Base-by-base conservation (phyloP, 768 basidiomycete species). In the Xerocomellus chrysenteron region DNA sequence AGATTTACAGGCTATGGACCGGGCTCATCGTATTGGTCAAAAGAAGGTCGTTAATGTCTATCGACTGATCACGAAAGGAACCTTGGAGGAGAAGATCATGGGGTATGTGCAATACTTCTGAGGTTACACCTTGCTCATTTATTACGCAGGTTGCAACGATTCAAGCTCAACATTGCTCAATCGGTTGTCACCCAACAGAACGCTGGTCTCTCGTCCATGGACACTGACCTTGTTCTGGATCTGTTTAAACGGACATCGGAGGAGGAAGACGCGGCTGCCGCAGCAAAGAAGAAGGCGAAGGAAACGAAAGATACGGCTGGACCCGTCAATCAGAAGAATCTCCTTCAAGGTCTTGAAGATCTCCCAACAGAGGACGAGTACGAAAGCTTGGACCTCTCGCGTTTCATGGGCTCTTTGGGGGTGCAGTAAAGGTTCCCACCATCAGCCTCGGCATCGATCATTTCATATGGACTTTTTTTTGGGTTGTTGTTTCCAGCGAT, bases 41-140 rank as follows among this genome's bases (percentile, higher is more conserved):
- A 98, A 97, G 79, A 94, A 94, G 73, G 96, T 98, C 14, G 97
- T 99, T 30, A 98, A 98, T 63, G 97, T 99, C 6, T 99, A 99
- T 75, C 88, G 97, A 16, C 76, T 99, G 50, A 93, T 99, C 64
- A 98, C 95, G 13, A 90, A 95, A 68, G 97, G 95, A 13, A 99
- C 97, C 0, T 71, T 99, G 39, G 97, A 99, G 72, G 97, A 98
- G 73, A 98, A 98, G 75, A 99, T 99, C 61, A 99, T 99, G 97
- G 97, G 97, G 94, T 97, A 71, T 60, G 58, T 32, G 86, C 75
- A 32, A 10, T 44, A 37, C 33, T 30, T 28, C 9, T 12, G 35
- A 36, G 5, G 33, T 40, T 52, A 12, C 2, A 24, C 37, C 49
- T 57, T 43, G 49, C 63, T 59, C 35, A 61, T 41, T 41, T 32